A percentile compares a stretch with the other conserved stretches of the same genome.
phyloP scores from a whole-genome alignment of 352 stramenopile genomes.

The Globisporangium orthogonon region DNA sequence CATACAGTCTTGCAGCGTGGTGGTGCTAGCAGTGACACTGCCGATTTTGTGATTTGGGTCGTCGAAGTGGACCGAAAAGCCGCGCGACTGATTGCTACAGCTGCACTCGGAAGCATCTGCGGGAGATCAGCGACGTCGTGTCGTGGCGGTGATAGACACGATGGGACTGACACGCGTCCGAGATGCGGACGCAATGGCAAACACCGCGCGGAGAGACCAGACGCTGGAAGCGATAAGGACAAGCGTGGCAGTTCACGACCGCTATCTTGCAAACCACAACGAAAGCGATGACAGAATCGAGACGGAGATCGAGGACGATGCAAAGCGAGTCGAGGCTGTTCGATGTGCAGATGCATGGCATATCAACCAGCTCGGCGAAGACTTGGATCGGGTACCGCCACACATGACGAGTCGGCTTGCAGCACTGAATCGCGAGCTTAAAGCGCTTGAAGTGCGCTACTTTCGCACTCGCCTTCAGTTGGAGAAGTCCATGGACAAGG shows the following conservation, averaged over 20 bases:
- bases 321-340: slow-evolving; percentile 2
- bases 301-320: not conserved
- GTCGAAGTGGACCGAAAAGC: not conserved
- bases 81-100: not conserved
- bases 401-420: slow-evolving; percentile 51
- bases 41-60: not conserved
- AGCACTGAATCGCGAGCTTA: slow-evolving; percentile 60
- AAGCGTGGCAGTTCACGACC: not conserved
- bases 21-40: not conserved
- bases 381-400: slow-evolving; percentile 28
- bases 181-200: not conserved
- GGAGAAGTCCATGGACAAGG: slow-evolving; percentile 65
- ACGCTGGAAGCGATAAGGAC: not conserved
- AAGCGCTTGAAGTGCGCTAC: slow-evolving; percentile 67
- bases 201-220: not conserved
- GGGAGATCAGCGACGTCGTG: too few relatives aligned
- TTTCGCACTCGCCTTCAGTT: slow-evolving; percentile 67
- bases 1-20: too few relatives aligned
- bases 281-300: not conserved
- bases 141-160: not conserved
- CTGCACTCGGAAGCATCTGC: too few relatives aligned
- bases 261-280: not conserved
- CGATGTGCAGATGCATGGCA: not conserved
- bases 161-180: not conserved
- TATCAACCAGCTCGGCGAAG: slow-evolving; percentile 19